These are phyloP conservation scores for Monosporascus sp. DNA, from an alignment of 2,329 filamentous ascomycete species.

Conservation along the genomic window DNA sequence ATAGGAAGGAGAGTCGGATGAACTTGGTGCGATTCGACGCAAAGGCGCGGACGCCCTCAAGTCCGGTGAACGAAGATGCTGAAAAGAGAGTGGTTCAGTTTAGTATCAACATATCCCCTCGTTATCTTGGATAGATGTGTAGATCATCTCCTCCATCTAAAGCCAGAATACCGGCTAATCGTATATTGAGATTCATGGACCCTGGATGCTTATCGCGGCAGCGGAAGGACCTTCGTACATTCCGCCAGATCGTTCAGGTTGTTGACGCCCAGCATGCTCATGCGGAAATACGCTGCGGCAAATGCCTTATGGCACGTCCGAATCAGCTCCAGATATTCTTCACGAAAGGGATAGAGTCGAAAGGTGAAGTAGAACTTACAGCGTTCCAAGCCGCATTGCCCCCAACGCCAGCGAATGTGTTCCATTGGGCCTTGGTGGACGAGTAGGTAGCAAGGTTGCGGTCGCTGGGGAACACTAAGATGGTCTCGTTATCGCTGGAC, in stretches of 20 bases:
- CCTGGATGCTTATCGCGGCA: slow-evolving; percentile 6
- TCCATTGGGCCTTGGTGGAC: slow-evolving; percentile 16
- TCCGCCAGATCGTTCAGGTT: slow-evolving; percentile 40
- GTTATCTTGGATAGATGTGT: neutral
- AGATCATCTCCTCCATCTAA: neutral
- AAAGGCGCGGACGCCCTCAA: too few species aligned
- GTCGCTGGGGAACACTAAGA: slow-evolving; percentile 31
- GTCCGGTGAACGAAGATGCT: too few species aligned
- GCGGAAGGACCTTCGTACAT: slow-evolving; percentile 35
- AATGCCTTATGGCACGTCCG: slow-evolving; percentile 21
- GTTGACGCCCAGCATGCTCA: slow-evolving; percentile 39
- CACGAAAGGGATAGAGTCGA: neutral
- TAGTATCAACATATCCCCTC: too few species aligned
- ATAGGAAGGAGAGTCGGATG: too few species aligned
- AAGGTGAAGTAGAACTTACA: slow-evolving; percentile 14
- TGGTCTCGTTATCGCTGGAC: slow-evolving; percentile 17
- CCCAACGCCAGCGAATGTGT: slow-evolving; percentile 14
- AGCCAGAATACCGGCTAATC: neutral
- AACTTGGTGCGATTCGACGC: too few species aligned
- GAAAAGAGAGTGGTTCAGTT: too few species aligned
- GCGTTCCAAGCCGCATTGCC: slow-evolving; percentile 17
- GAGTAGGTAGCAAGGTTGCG: slow-evolving; percentile 18
- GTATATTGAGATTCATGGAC: neutral
- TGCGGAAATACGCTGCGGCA: slow-evolving; percentile 36
- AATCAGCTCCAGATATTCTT: neutral